Conservation (phyloP, 306 rosid genomes). For the Ochetophila trinervis region DNA sequence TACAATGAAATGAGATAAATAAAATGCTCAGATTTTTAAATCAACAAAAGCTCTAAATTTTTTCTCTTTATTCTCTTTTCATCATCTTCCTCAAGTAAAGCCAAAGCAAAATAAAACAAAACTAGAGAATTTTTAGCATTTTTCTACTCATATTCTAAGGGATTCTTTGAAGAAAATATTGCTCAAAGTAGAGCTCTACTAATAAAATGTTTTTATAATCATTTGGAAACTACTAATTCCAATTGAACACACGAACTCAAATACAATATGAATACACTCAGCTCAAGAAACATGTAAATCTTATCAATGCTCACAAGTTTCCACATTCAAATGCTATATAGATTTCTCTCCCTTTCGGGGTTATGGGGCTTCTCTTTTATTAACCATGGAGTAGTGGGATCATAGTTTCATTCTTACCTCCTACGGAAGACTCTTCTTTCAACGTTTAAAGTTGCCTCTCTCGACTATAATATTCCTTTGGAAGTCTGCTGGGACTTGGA, state of each 20-base stretch:
- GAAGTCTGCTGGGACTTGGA: constrained; percentile 34
- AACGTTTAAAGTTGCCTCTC: constrained; percentile 41
- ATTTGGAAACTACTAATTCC: not conserved
- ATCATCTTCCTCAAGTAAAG: too few species aligned
- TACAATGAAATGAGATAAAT: too few species aligned
- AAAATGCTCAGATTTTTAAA: too few species aligned
- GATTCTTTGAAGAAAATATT: not conserved
- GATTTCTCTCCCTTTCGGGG: not conserved
- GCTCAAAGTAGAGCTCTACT: not conserved
- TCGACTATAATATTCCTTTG: constrained; percentile 43
- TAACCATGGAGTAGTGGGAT: constrained; percentile 48
- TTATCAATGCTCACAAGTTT: not conserved
- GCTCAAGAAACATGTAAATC: not conserved
- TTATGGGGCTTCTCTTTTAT: constrained; percentile 48
- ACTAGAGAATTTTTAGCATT: too few species aligned
- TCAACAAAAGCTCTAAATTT: too few species aligned
- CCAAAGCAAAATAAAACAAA: too few species aligned
- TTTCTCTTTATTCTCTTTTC: too few species aligned
- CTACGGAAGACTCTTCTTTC: constrained; percentile 47
- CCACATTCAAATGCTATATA: not conserved
- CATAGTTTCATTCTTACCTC: constrained; percentile 57
- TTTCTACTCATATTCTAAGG: not conserved
- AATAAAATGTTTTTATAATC: not conserved
- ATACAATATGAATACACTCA: constrained; percentile 5
- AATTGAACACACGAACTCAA: not conserved